A percentile compares a stretch with the other conserved stretches of the same genome.
Conservation (phyloP, 164 flowering plant species). For the Magnolia kwangsiensis region DNA sequence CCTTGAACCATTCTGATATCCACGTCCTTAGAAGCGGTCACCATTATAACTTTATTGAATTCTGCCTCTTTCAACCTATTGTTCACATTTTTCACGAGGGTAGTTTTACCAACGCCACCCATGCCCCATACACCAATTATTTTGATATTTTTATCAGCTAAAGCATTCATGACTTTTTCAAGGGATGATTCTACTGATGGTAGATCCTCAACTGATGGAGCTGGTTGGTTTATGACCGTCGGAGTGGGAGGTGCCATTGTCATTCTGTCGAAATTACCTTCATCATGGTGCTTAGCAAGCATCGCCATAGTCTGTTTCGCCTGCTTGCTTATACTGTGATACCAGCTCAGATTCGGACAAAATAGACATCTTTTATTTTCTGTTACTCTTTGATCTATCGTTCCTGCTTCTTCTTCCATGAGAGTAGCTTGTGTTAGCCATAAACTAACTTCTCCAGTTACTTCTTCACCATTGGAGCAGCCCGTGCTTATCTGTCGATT, state of each 20-base stretch:
- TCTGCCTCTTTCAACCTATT: not conserved
- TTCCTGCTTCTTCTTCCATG: not conserved
- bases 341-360: not conserved
- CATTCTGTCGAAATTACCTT: not conserved
- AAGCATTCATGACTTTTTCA: not conserved
- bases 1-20: not conserved
- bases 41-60: not conserved
- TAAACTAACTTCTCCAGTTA: not conserved
- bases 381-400: not conserved
- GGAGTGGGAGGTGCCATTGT: not conserved
- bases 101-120: not conserved
- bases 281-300: not conserved
- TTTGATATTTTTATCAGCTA: not conserved
- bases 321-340: not conserved
- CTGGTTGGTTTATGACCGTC: not conserved
- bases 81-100: not conserved
- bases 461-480: not conserved
- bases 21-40: not conserved
- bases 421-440: not conserved
- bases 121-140: not conserved
- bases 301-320: not conserved
- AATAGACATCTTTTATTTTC: not conserved
- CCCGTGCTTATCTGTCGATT: not conserved
- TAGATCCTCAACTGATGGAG: not conserved
- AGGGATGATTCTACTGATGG: not conserved